These are phyloP conservation scores for Globisporangium parvum DNA, from an alignment of 352 stramenopile genomes.

Conservation along the genomic window DNA sequence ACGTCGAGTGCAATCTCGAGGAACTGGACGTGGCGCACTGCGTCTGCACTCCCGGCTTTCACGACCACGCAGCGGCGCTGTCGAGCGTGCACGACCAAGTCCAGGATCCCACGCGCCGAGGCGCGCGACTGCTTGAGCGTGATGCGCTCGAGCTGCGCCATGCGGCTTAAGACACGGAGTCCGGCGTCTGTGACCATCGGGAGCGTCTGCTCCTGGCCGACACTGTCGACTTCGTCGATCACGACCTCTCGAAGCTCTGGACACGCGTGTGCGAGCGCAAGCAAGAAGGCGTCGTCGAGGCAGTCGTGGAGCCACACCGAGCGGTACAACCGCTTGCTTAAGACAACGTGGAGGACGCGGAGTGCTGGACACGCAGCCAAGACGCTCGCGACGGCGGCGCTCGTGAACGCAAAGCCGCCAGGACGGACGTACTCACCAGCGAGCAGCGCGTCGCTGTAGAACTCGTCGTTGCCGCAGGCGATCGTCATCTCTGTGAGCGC, in stretches of 20 bases:
- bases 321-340: conserved; percentile 1
- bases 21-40: background rate
- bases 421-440: background rate
- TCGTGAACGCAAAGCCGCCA: conserved; percentile 4
- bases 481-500: conserved; percentile 9
- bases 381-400: background rate
- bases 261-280: background rate
- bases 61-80: background rate
- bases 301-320: conserved; percentile 4
- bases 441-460: conserved; percentile 5
- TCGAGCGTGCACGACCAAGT: background rate
- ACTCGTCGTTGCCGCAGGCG: conserved; percentile 7
- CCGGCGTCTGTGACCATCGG: conserved; percentile 4
- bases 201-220: background rate
- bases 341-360: conserved; percentile 12
- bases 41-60: conserved; percentile 2
- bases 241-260: conserved; percentile 1
- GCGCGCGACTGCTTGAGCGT: conserved; percentile 7
- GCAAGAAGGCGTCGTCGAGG: conserved; percentile 2
- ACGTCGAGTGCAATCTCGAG: conserved; percentile 1
- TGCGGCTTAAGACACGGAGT: background rate
- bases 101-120: conserved; percentile 1
- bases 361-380: conserved; percentile 9
- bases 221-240: conserved; percentile 8
- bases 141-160: conserved; percentile 2